Conservation (phyloP, 768 basidiomycete species). For the Podaxis mareebaensis region DNA sequence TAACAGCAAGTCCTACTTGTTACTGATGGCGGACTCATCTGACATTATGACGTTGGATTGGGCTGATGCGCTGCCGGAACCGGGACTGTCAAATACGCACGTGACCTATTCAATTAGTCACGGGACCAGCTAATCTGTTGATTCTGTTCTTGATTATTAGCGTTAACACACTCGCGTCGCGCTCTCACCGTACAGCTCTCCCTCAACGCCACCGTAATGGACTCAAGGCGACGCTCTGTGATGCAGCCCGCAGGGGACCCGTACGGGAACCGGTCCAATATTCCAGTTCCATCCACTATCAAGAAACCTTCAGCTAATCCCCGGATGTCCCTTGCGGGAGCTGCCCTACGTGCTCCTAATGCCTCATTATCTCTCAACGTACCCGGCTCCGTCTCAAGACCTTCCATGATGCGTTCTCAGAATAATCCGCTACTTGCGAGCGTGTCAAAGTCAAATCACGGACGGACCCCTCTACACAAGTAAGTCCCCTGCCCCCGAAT, state of each 20-base stretch:
- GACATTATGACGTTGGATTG: background rate
- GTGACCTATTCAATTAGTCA: slow-evolving; percentile 3
- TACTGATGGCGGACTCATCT: no score
- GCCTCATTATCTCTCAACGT: slow-evolving; percentile 31
- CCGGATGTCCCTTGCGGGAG: slow-evolving; percentile 74
- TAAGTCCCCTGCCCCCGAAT: slow-evolving; percentile 34
- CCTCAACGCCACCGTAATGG: slow-evolving; percentile 34
- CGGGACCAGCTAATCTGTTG: slow-evolving; percentile 10
- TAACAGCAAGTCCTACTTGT: background rate
- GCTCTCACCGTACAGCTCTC: background rate
- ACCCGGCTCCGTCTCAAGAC: slow-evolving; percentile 54
- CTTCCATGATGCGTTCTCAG: slow-evolving; percentile 70
- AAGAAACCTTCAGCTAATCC: slow-evolving; percentile 65
- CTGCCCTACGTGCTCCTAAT: slow-evolving; percentile 62
- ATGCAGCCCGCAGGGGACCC: slow-evolving; percentile 56
- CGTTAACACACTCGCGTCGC: background rate
- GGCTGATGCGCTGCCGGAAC: background rate
- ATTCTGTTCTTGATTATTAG: background rate
- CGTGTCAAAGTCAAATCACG: slow-evolving; percentile 62
- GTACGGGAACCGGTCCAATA: slow-evolving; percentile 57
- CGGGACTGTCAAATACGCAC: background rate
- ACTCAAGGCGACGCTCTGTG: slow-evolving; percentile 55
- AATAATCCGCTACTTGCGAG: slow-evolving; percentile 75
- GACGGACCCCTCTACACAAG: slow-evolving; percentile 76
- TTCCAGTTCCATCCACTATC: slow-evolving; percentile 73